A percentile compares a stretch with the other conserved stretches of the same genome.
phyloP scores from a whole-genome alignment of 345 rosid genomes.

The Eucalyptus curtisii region DNA sequence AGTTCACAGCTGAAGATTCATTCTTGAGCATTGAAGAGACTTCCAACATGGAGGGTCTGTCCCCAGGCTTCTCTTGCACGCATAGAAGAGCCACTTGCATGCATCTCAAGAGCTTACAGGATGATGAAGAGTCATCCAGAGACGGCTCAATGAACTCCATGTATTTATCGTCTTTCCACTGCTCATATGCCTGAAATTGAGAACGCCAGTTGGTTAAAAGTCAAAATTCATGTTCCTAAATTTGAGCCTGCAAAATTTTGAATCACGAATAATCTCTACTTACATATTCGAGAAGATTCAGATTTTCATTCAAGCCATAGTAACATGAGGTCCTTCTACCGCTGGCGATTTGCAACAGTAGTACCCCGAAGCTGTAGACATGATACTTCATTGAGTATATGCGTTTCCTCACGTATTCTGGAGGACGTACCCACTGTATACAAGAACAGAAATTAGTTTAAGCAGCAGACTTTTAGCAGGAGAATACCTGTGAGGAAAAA shows the following conservation, averaged over 20 bases:
- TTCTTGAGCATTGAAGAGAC: constrained; percentile 5
- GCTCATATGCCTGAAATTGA: constrained; percentile 7
- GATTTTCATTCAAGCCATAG: constrained; percentile 12
- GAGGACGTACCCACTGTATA: constrained; percentile 35
- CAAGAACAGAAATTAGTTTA: not conserved
- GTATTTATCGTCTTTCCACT: constrained; percentile 1
- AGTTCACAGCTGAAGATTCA: not conserved
- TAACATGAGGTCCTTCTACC: constrained; percentile 14
- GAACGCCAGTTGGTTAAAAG: not conserved
- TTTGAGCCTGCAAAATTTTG: not conserved
- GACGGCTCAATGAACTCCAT: constrained; percentile 9
- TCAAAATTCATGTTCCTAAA: not conserved
- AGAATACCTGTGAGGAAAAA: not conserved
- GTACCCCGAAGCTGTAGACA: constrained; percentile 40
- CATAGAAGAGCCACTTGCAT: constrained; percentile 19
- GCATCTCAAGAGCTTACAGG: constrained; percentile 2
- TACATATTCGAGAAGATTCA: constrained; percentile 24
- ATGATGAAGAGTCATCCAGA: constrained; percentile 7
- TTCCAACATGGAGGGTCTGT: constrained; percentile 19
- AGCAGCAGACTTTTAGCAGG: not conserved
- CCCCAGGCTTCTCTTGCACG: constrained; percentile 9
- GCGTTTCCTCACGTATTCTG: constrained; percentile 30
- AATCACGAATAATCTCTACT: not conserved
- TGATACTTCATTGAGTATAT: constrained; percentile 34
- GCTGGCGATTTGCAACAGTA: constrained; percentile 35